These are phyloP conservation scores for Neonothopanus nambi DNA, from an alignment of 1,284 basidiomycete species.

Conservation along the genomic window DNA sequence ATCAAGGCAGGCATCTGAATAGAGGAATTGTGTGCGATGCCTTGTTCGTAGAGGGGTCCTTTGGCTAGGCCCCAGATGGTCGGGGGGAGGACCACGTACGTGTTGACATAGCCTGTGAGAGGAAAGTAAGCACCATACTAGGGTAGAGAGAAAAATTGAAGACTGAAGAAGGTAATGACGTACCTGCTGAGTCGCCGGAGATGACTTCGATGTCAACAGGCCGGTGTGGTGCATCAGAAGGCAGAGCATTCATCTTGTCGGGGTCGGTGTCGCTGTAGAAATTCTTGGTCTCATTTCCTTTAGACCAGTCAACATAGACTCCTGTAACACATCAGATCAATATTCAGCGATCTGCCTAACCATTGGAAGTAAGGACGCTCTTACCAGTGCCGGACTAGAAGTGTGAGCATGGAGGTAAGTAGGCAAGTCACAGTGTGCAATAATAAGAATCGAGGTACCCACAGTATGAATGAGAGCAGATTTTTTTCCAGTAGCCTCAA, in stretches of 20 bases:
- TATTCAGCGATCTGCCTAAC: too few species aligned
- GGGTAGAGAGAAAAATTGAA: too few species aligned
- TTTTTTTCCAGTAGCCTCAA: constrained; percentile 35
- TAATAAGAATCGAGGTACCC: constrained; percentile 26
- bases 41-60: constrained; percentile 32
- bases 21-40: too few species aligned
- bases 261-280: constrained; percentile 43
- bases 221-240: constrained; percentile 35
- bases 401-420: too few species aligned
- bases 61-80: constrained; percentile 34
- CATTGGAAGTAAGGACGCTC: too few species aligned
- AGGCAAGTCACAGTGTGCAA: too few species aligned
- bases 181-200: constrained; percentile 36
- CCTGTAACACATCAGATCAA: too few species aligned
- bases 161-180: not conserved
- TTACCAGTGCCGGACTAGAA: too few species aligned
- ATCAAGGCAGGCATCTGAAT: constrained; percentile 41
- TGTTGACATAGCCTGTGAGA: constrained; percentile 32
- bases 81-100: constrained; percentile 34
- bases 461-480: constrained; percentile 57
- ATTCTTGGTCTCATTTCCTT: constrained; percentile 24
- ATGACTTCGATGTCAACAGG: constrained; percentile 37
- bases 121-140: too few species aligned
- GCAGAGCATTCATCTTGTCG: constrained; percentile 39
- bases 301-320: too few species aligned